Conservation (phyloP, 805 yeast genomes). For the Brettanomyces bruxellensis region DNA sequence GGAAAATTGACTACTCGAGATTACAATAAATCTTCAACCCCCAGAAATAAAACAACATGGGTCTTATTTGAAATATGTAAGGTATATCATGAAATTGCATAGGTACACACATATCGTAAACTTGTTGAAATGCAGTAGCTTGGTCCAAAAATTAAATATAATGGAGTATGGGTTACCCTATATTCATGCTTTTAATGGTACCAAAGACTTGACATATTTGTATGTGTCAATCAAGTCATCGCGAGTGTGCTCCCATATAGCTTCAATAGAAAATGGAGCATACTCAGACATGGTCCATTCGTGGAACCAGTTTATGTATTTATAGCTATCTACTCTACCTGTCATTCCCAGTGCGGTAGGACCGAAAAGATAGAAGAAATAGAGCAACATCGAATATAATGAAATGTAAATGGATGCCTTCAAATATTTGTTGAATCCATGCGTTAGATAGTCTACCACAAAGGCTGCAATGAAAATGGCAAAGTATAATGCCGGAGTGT, state of each 20-base stretch:
- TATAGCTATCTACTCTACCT: slow-evolving; percentile 32
- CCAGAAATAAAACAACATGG: too few relatives aligned
- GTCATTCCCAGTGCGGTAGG: slow-evolving; percentile 63
- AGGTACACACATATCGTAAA: too few relatives aligned
- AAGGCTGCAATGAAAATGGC: slow-evolving; percentile 52
- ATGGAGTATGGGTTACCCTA: too few relatives aligned
- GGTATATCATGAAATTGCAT: too few relatives aligned
- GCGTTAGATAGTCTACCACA: slow-evolving; percentile 38
- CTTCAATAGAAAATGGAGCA: background rate
- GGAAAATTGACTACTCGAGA: too few relatives aligned
- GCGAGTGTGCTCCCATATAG: background rate
- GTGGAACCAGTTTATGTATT: slow-evolving; percentile 39
- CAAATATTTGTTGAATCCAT: slow-evolving; percentile 19
- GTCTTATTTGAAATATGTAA: too few relatives aligned
- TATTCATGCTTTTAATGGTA: too few relatives aligned
- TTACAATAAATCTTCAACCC: too few relatives aligned
- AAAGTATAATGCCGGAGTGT: slow-evolving; percentile 75
- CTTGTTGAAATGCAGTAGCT: background rate
- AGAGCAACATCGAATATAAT: slow-evolving; percentile 35
- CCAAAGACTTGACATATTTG: background rate
- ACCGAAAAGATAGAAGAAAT: slow-evolving; percentile 50
- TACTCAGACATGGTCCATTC: slow-evolving; percentile 28
- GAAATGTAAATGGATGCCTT: slow-evolving; percentile 28
- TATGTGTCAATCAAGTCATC: background rate
- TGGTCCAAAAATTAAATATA: background rate